Percentiles rank a stretch among this genome's conserved stretches.
These are phyloP conservation scores for Solanum paucissectum DNA, from an alignment of 257 asterid species.

Conservation along the genomic window DNA sequence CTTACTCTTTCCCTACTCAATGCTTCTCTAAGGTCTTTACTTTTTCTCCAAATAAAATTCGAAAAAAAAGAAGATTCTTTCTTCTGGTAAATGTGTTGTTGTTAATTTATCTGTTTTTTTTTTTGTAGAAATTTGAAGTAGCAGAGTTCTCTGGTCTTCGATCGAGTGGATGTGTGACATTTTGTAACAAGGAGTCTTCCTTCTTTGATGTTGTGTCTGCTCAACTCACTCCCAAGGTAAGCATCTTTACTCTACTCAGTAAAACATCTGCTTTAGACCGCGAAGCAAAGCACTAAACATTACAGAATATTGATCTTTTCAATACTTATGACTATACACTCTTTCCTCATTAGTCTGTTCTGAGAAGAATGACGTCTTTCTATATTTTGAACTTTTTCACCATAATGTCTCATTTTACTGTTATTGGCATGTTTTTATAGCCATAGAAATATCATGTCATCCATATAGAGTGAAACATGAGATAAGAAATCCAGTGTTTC, in stretches of 20 bases:
- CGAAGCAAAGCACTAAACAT: neutral
- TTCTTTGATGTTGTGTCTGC: slow-evolving; percentile 58
- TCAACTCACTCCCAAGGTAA: slow-evolving; percentile 67
- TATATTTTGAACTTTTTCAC: neutral
- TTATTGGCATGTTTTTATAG: neutral
- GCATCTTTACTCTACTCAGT: neutral
- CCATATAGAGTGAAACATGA: neutral
- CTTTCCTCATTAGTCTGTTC: neutral
- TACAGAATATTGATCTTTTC: neutral
- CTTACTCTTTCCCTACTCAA: slow-evolving; percentile 45
- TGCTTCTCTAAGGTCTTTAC: slow-evolving; percentile 52
- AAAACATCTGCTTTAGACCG: neutral
- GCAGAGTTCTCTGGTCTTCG: slow-evolving; percentile 68
- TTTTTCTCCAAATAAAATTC: neutral
- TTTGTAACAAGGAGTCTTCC: slow-evolving; percentile 39
- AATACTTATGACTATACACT: neutral
- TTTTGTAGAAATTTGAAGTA: slow-evolving; percentile 46
- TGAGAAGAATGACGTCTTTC: neutral
- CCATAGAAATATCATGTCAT: neutral
- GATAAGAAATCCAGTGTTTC: neutral
- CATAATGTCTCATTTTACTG: neutral
- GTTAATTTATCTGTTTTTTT: neutral
- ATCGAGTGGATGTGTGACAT: slow-evolving; percentile 46
- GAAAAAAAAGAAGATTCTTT: neutral
- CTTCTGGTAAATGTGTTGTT: neutral